Base-by-base conservation (phyloP, 306 rosid genomes). In the Cicer judaicum region DNA sequence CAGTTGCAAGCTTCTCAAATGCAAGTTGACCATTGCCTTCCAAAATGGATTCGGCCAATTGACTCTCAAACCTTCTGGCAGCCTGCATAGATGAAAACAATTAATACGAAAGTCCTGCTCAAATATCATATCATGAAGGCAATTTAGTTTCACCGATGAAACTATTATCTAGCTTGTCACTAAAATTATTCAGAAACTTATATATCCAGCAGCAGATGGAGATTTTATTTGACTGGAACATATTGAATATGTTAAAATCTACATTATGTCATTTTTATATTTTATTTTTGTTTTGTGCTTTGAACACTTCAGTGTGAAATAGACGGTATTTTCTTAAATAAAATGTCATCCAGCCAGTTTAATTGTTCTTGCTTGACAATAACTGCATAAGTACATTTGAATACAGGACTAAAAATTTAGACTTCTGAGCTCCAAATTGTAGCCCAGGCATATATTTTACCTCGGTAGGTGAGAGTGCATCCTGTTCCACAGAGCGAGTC, bases 21-120 rank as follows among this genome's bases (percentile, higher is more conserved):
- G 97, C 98, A 42, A 93, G 88, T 84, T 93, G 98, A 24, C 98
- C 98, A 77, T 88, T 83, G 41, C 90, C 81, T 88, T 89, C 92
- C 81, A 93, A 83, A 57, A 93, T 91, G 78, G 98, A 93, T 84
- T 89, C 92, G 5, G 98, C 91, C 87, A 93, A 54, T 60, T 93
- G 97, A 75, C 94, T 91, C 82, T 93, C 98, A 60, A 93, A 91
- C 56, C 89, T 92, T 76, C 97, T 81, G 62, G 98, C 89, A 85
- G 97, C 98, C 98, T 93, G 80, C 70, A 43, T 36, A 21, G 41
- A 41, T 64, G 56, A 49, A 83, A 73, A 75, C 21, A 71, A n/a
- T 47, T 70, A 49, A 69, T 60, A 64, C 54, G 38, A 67, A 64
- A 46, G 15, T 54, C n/a, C 21, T 49, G 38, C 67, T 44, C 4